These are phyloP conservation scores for Diplodia corticola DNA, from an alignment of 2,329 filamentous ascomycete genomes.

Conservation along the genomic window DNA sequence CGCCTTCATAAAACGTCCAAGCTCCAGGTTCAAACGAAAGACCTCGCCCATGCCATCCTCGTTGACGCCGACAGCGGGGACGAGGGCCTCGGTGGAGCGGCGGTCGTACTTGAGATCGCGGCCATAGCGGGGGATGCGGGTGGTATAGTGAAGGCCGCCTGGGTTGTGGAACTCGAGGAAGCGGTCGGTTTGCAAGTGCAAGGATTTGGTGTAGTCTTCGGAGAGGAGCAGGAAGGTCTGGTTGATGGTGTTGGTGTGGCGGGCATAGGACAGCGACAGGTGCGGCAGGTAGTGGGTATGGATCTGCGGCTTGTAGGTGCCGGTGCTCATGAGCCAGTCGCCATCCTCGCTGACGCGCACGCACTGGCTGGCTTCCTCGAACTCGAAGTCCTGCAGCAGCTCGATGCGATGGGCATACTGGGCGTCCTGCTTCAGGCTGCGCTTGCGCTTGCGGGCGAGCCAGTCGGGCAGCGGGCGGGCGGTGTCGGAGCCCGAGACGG, in stretches of 20 bases:
- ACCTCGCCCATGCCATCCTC: conserved; percentile 86
- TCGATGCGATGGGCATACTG: conserved; percentile 95
- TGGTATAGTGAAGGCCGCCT: conserved; percentile 81
- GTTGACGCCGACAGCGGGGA: conserved; percentile 87
- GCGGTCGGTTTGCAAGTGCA: conserved; percentile 90
- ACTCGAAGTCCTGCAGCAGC: conserved; percentile 94
- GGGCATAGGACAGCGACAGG: conserved; percentile 86
- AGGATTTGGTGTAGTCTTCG: conserved; percentile 76
- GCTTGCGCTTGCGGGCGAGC: conserved; percentile 86
- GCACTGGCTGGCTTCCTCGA: conserved; percentile 91
- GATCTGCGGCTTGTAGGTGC: conserved; percentile 79
- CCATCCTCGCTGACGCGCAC: conserved; percentile 91
- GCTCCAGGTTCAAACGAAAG: conserved; percentile 86
- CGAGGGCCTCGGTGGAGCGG: conserved; percentile 76
- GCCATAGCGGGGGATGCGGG: conserved; percentile 90
- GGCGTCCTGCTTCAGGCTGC: conserved; percentile 85
- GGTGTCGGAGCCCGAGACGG: conserved; percentile 86
- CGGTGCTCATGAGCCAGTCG: conserved; percentile 95
- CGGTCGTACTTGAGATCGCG: conserved; percentile 85
- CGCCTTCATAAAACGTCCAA: conserved; percentile 90
- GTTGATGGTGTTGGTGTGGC: conserved; percentile 90
- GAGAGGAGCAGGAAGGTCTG: conserved; percentile 87
- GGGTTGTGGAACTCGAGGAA: conserved; percentile 91
- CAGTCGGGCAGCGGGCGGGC: conserved; percentile 90
- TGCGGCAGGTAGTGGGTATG: conserved; percentile 95